A percentile compares a stretch with the other conserved stretches of the same genome.
Evolutionary conservation across 2,329 filamentous ascomycete genomes (phyloP).

Genomic region (Calonectria pauciramosa): DNA sequence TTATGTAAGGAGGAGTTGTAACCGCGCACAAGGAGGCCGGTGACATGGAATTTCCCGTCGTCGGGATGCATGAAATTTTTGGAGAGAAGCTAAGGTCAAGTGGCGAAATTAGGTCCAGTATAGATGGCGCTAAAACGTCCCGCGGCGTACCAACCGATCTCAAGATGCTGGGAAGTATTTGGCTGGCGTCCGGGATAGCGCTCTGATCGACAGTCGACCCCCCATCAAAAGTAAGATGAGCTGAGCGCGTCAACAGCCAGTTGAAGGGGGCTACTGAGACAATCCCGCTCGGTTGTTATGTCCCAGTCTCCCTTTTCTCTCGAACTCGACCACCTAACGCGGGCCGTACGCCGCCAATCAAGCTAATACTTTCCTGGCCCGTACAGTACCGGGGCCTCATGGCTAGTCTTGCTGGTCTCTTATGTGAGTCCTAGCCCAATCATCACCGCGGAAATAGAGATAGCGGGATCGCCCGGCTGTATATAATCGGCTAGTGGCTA

Average conservation of each 20-base stretch:
- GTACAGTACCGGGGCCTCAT: neutral
- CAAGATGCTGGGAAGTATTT: neutral
- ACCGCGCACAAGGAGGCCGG: neutral
- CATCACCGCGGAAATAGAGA: neutral
- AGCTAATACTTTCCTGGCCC: neutral
- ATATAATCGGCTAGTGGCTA: neutral
- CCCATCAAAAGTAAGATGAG: slow-evolving; percentile 3
- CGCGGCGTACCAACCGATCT: neutral
- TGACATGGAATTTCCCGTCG: neutral
- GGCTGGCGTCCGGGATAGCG: neutral
- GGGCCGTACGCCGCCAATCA: neutral
- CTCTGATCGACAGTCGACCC: neutral
- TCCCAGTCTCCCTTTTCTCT: neutral
- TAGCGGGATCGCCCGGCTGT: slow-evolving; percentile 1
- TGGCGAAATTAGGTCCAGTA: neutral
- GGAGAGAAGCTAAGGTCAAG: neutral
- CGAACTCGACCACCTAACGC: neutral
- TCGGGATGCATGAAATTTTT: neutral
- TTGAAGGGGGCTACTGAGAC: neutral
- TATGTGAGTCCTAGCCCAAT: neutral
- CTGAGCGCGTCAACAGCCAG: neutral
- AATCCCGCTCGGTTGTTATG: neutral
- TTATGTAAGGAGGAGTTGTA: too few species aligned
- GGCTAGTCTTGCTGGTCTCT: neutral
- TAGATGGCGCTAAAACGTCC: neutral